Conservation (phyloP, 2,329 filamentous ascomycete genomes). For the Hypoxylon sp. region DNA sequence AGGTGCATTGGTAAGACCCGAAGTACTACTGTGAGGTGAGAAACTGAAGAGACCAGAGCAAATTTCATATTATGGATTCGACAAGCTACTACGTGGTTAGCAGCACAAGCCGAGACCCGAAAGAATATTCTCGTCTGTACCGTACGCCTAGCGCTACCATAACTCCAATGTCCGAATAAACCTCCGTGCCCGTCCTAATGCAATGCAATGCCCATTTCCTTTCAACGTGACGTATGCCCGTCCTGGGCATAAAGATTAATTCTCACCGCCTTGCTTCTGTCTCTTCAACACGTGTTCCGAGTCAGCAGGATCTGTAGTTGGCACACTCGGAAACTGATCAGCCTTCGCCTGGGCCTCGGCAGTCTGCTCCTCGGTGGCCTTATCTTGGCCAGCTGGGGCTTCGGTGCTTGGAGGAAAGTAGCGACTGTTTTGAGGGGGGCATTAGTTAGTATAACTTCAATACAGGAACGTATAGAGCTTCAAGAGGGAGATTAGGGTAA, state of each 20-base stretch:
- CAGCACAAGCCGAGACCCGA: background rate
- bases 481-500: background rate
- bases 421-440: conserved; percentile 33
- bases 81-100: background rate
- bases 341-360: conserved; percentile 48
- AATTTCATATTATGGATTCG: background rate
- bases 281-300: conserved; percentile 53
- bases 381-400: conserved; percentile 27
- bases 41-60: background rate
- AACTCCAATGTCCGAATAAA: conserved; percentile 17
- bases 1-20: background rate
- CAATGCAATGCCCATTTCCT: background rate
- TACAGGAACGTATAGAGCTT: background rate
- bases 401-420: conserved; percentile 47
- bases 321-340: conserved; percentile 55
- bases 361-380: conserved; percentile 39
- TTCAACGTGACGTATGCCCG: conserved; percentile 8
- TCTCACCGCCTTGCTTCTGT: conserved; percentile 48
- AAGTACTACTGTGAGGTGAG: no score
- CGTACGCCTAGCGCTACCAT: conserved; percentile 9
- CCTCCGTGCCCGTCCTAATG: background rate
- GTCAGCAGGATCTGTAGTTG: conserved; percentile 53
- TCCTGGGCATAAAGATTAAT: conserved; percentile 9
- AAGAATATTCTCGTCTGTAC: conserved; percentile 12
- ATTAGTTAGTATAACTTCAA: conserved; percentile 1